phyloP scores from a whole-genome alignment of 192 early-diverging fungal genomes.

The Coemansia javaensis region DNA sequence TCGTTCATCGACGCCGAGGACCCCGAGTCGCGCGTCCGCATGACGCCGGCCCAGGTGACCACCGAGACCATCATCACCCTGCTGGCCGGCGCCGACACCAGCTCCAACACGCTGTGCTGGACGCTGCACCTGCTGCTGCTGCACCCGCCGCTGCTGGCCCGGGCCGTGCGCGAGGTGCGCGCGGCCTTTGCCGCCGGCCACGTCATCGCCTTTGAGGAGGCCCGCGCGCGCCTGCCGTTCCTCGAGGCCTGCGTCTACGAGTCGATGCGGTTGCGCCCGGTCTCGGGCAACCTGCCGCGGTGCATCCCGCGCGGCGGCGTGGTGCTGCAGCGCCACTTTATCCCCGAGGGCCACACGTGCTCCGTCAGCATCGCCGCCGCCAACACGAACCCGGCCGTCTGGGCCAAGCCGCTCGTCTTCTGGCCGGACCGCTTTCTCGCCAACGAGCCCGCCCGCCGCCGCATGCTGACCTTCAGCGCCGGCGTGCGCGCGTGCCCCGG shows the following conservation, averaged over 20 bases:
- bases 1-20: slow-evolving; percentile 43
- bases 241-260: slow-evolving; percentile 43
- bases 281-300: slow-evolving; percentile 24
- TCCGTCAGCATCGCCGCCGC: slow-evolving; percentile 18
- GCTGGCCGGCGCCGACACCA: slow-evolving; percentile 40
- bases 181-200: slow-evolving; percentile 4
- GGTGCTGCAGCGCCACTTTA: slow-evolving; percentile 25
- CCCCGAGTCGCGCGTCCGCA: slow-evolving; percentile 15
- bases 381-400: slow-evolving; percentile 10
- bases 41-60: slow-evolving; percentile 31
- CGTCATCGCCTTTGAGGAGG: slow-evolving; percentile 19
- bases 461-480: slow-evolving; percentile 30
- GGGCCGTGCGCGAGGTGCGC: slow-evolving; percentile 18
- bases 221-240: slow-evolving; percentile 19
- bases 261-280: slow-evolving; percentile 29
- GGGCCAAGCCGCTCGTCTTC: slow-evolving; percentile 16
- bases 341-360: slow-evolving; percentile 31
- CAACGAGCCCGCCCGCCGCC: slow-evolving; percentile 4
- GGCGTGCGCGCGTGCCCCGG: slow-evolving; percentile 42
- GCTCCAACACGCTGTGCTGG: slow-evolving; percentile 34
- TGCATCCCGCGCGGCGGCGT: slow-evolving; percentile 28
- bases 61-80: slow-evolving; percentile 29
- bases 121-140: slow-evolving; percentile 29
- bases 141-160: slow-evolving; percentile 16
- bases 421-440: slow-evolving; percentile 23